A percentile compares a stretch with the other conserved stretches of the same genome.
phyloP scores from a whole-genome alignment of 495 filamentous ascomycete genomes.

The Astrothelium subdiscretum region DNA sequence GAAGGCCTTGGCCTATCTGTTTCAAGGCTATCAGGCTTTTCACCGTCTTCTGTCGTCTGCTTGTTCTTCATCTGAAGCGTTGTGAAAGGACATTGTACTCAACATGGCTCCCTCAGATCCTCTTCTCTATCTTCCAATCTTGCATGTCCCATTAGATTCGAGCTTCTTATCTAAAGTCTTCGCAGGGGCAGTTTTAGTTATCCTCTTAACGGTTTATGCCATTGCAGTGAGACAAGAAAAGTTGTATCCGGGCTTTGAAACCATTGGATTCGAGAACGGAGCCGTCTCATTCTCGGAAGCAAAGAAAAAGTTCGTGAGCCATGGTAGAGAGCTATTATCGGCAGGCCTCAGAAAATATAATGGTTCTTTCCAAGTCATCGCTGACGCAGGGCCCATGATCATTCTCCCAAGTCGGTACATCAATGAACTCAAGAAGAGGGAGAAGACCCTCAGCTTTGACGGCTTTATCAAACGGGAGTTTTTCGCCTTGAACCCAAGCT shows the following conservation, averaged over 20 bases:
- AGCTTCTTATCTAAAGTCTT: neutral
- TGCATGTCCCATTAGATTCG: neutral
- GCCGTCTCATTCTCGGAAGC: neutral
- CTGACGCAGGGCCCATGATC: constrained; percentile 1
- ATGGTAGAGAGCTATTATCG: neutral
- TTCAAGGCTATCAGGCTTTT: neutral
- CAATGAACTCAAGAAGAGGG: constrained; percentile 5
- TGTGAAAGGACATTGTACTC: too few relatives aligned
- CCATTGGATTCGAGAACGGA: neutral
- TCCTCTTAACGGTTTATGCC: neutral
- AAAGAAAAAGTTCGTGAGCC: neutral
- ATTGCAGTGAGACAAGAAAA: neutral
- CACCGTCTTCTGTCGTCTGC: neutral
- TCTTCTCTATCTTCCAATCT: neutral
- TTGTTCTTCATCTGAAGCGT: neutral
- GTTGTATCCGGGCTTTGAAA: neutral
- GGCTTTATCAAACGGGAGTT: constrained; percentile 1
- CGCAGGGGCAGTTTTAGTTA: neutral
- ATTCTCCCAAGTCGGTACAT: constrained; percentile 4
- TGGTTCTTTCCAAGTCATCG: constrained; percentile 5
- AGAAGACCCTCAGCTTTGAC: constrained; percentile 1
- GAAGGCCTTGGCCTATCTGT: too few relatives aligned
- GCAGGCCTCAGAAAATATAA: neutral
- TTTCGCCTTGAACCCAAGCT: neutral
- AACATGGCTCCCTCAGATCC: neutral